A percentile compares a stretch with the other conserved stretches of the same genome.
Evolutionary conservation across 1,284 basidiomycete species (phyloP).

Genomic region (Malassezia japonica): DNA sequence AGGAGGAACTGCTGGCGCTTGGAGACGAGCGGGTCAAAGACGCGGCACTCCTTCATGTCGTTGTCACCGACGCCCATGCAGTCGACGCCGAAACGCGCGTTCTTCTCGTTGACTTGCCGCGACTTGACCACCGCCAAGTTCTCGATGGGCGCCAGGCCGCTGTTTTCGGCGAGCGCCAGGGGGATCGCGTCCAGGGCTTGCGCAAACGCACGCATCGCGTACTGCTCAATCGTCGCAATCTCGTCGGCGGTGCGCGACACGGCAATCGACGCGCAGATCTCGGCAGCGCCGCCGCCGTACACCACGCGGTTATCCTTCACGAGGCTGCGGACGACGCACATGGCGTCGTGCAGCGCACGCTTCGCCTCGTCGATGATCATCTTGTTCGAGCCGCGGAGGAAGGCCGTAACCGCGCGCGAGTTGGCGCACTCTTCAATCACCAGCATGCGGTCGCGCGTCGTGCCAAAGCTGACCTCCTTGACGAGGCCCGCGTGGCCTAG

Average conservation of each 20-base stretch:
- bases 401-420: constrained; percentile 88
- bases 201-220: constrained; percentile 96
- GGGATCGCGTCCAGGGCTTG: constrained; percentile 87
- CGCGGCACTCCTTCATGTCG: constrained; percentile 95
- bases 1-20: constrained; percentile 94
- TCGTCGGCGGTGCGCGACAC: constrained; percentile 86
- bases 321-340: constrained; percentile 92
- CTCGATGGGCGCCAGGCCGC: constrained; percentile 88
- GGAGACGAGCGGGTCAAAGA: constrained; percentile 91
- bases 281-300: constrained; percentile 93
- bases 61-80: constrained; percentile 66
- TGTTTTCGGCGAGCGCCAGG: constrained; percentile 92
- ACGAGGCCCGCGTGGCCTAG: constrained; percentile 87
- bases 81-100: constrained; percentile 81
- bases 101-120: constrained; percentile 77
- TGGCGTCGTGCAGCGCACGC: constrained; percentile 89
- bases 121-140: constrained; percentile 89
- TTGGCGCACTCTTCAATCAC: constrained; percentile 98
- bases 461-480: constrained; percentile 87
- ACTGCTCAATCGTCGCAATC: constrained; percentile 96
- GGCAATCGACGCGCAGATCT: constrained; percentile 87
- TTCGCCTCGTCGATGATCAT: constrained; percentile 97
- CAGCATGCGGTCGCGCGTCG: constrained; percentile 96
- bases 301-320: constrained; percentile 93
- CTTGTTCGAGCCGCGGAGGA: constrained; percentile 94